Conservation (phyloP, 495 filamentous ascomycete species). For the Talaromyces stipitatus region DNA sequence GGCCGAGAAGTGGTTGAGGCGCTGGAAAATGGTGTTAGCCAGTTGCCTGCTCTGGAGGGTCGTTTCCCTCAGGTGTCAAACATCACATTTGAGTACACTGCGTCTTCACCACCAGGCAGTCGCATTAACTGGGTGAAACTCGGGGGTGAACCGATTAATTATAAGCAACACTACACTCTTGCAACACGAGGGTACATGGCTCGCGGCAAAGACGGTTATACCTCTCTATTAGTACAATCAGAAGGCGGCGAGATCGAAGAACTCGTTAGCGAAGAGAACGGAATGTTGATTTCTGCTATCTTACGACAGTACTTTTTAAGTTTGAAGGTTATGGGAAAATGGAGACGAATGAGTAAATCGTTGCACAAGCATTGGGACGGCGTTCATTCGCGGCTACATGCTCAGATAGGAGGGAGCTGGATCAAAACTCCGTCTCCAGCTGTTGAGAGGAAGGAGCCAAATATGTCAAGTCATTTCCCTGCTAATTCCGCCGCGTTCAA, state of each 20-base stretch:
- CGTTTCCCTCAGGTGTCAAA: slow-evolving; percentile 70
- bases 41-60: slow-evolving; percentile 77
- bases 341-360: slow-evolving; percentile 56
- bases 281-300: slow-evolving; percentile 74
- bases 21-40: slow-evolving; percentile 72
- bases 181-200: slow-evolving; percentile 81
- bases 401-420: slow-evolving; percentile 19
- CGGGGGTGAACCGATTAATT: slow-evolving; percentile 49
- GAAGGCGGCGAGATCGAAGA: slow-evolving; percentile 70
- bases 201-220: slow-evolving; percentile 79
- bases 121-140: slow-evolving; percentile 58
- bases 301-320: slow-evolving; percentile 85
- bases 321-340: slow-evolving; percentile 67
- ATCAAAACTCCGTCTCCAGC: slow-evolving; percentile 24
- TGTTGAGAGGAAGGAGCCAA: slow-evolving; percentile 16
- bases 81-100: slow-evolving; percentile 64
- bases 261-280: slow-evolving; percentile 76
- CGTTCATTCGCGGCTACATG: slow-evolving; percentile 49
- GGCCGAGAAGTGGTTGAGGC: slow-evolving; percentile 65
- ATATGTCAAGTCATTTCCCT: slow-evolving; percentile 16
- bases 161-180: slow-evolving; percentile 53
- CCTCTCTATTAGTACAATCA: slow-evolving; percentile 57
- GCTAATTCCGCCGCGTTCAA: not conserved
- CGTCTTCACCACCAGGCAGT: slow-evolving; percentile 45
- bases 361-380: slow-evolving; percentile 54